These are phyloP conservation scores for Carex sylvatica DNA, from an alignment of 202 grass and related monocot species.

Conservation along the genomic window DNA sequence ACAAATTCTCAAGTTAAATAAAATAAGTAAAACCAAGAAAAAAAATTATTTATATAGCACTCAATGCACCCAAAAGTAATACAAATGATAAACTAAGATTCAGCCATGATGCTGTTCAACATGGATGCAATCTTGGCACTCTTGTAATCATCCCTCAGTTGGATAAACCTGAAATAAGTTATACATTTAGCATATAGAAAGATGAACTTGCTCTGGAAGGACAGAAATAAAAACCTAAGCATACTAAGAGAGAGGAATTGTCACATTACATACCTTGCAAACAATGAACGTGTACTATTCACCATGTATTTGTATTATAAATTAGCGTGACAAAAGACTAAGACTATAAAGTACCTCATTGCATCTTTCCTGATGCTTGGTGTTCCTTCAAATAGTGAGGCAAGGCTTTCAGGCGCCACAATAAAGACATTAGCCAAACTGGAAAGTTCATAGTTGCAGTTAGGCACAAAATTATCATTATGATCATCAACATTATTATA, in stretches of 20 bases:
- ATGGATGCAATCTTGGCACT: constrained; percentile 84
- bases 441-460: constrained; percentile 15
- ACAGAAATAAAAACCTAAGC: not conserved
- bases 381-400: constrained; percentile 87
- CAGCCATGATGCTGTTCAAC: constrained; percentile 65
- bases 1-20: not conserved
- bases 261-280: not conserved
- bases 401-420: constrained; percentile 95
- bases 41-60: constrained; percentile 1
- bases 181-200: not conserved
- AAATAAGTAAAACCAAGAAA: not conserved
- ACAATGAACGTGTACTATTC: not conserved
- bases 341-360: constrained; percentile 49
- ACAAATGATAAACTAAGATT: constrained; percentile 38
- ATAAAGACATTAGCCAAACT: constrained; percentile 98
- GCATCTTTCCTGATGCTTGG: constrained; percentile 94
- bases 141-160: constrained; percentile 95
- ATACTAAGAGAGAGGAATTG: not conserved
- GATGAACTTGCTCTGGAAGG: not conserved
- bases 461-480: constrained; percentile 4
- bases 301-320: not conserved
- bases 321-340: not conserved
- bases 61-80: not conserved
- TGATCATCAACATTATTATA: not conserved
- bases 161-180: constrained; percentile 77